Base-by-base conservation (phyloP, 805 yeast species). In the Candida nemodendra region DNA sequence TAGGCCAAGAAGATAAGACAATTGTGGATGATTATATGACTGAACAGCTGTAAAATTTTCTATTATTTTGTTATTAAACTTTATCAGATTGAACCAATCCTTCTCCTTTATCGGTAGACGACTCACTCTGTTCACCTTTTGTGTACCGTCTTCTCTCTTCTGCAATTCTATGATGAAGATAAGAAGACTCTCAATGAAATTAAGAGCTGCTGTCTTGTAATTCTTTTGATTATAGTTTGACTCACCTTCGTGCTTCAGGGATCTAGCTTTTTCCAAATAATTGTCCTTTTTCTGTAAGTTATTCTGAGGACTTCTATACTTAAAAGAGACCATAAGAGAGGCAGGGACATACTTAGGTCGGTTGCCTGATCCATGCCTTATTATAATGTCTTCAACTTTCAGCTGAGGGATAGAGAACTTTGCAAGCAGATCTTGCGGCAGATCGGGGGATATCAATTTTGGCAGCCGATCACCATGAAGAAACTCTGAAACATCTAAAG, bases 141-240 rank as follows among this genome's bases (percentile, higher is more conserved):
- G 21, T 8, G 9, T 21, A 8, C 11, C 24, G 11, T 21, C 18
- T 21, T 56, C 62, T 32, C 53, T 52, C 5, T 40, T 32, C 17
- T 44, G 41, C 18, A 57, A 50, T 14, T 51, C 54, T n/a, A 54
- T 34, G 7, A 57, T 41, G 33, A 54, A 57, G 5, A 57, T 30
- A 4, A 58, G 18, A 18, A 53, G 37, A 1, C 63, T 57, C 30
- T 56, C 61, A 1, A 47, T 18, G 19, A 56, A 55, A 17, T 46
- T 39, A 2, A 55, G 21, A 6, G 51, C 43, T n/a, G 61, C 48
- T 8, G 18, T 12, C 9, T 43, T 27, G 17, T 37, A 43, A 5
- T 46, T 36, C 17, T 47, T 45, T 3, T 31, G 18, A 17, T 42
- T 45, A 22, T 48, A 43, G n/a, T 36, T 39, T 13, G 22, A 16